Base-by-base conservation (phyloP, 805 yeast genomes). In the Spathaspora passalidarum region DNA sequence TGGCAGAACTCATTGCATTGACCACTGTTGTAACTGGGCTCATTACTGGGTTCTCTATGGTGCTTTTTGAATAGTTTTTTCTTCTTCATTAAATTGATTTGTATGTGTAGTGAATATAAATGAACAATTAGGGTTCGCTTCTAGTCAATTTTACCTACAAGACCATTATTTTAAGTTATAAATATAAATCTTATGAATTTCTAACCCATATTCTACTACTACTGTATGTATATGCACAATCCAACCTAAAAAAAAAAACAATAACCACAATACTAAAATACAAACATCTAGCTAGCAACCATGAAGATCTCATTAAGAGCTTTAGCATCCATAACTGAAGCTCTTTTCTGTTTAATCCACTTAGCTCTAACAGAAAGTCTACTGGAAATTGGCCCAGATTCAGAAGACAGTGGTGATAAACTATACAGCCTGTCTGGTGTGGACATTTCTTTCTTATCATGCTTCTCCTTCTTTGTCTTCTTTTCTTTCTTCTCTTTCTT, bases 251-350 rank as follows among this genome's bases (percentile, higher is more conserved):
- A 7, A 29, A 4, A 26, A 7, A 26, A 11, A 8, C 19, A 18
- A 20, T 36, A 20, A 20, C 38, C 38, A 36, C 22, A 11, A n/a
- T 7, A 17, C 7, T 36, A 36, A 36, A 36, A 20, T 36, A 13
- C 46, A 43, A 38, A 25, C 29, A 13, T 41, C 51, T 62, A 71
- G 51, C 73, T 77, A 21, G 85, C 72, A 40, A 90, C 80, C 97
- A 92, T 92, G 61, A 92, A 88, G 47, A 92, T 92, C 66, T 92
- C 98, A 55, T 88, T 89, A 50, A 92, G 75, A 11, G 96, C 90
- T 62, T 88, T 83, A 2, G 86, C 78, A 61, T 92, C 98, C 82
- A 86, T 80, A 0, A 91, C 89, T 1, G 97, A 92, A 9, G 96
- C 94, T 56, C 94, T 78, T 62, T 92, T 92, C 63, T 90, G 96